These are phyloP conservation scores for Paraglomus brasilianum DNA, from an alignment of 192 early-diverging fungal genomes.

Conservation along the genomic window DNA sequence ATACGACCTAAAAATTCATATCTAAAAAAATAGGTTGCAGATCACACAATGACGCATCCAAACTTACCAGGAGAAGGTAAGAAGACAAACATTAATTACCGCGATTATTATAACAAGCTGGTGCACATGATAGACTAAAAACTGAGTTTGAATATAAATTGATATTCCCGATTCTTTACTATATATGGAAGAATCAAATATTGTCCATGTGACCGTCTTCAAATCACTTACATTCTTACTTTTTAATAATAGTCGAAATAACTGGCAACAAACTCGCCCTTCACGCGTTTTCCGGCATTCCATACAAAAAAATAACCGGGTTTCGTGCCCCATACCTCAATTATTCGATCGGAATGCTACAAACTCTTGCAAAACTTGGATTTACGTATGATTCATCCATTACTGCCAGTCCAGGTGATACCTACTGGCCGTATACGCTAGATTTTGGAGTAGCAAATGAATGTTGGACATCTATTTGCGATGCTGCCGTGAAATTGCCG, in stretches of 20 bases:
- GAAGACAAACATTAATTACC: background rate
- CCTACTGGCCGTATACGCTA: conserved; percentile 68
- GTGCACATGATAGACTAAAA: background rate
- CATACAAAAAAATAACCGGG: conserved; percentile 54
- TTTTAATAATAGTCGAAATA: conserved; percentile 34
- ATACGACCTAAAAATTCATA: background rate
- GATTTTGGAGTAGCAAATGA: conserved; percentile 64
- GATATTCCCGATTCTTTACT: background rate
- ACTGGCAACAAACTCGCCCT: conserved; percentile 41
- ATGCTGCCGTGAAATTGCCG: conserved; percentile 39
- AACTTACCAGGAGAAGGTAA: conserved; percentile 39
- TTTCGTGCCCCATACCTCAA: conserved; percentile 68
- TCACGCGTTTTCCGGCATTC: conserved; percentile 58
- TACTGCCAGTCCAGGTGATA: conserved; percentile 45
- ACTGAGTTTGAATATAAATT: background rate
- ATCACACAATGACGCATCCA: conserved; percentile 55
- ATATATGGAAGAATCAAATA: background rate
- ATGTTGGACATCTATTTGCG: conserved; percentile 56
- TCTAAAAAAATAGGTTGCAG: conserved; percentile 43
- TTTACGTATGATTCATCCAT: conserved; percentile 59
- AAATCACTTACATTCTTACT: background rate
- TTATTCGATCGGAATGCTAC: conserved; percentile 49
- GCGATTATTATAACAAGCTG: background rate
- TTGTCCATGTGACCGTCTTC: background rate
- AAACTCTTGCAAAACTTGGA: conserved; percentile 43